Percentiles rank a stretch among this genome's conserved stretches.
Conservation (phyloP, 257 asterid species). For the Sherardia arvensis region DNA sequence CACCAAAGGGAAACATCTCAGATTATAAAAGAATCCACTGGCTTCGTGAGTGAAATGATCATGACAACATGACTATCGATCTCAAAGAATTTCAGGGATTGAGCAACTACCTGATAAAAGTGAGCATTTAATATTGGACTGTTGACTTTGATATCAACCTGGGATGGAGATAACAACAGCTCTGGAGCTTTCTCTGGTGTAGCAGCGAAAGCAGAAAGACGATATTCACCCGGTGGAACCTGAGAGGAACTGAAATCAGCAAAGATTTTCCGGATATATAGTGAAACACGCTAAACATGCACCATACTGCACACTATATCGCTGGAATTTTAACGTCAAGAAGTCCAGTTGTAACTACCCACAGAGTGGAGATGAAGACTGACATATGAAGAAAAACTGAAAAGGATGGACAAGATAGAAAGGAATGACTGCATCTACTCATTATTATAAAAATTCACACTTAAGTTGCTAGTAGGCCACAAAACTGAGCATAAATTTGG, state of each 20-base stretch:
- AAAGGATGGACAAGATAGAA: not conserved
- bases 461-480: not conserved
- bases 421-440: not conserved
- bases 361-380: not conserved
- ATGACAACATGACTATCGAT: not conserved
- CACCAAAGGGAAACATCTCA: not conserved
- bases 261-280: constrained; percentile 7
- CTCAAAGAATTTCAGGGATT: not conserved
- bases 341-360: not conserved
- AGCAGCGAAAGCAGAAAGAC: constrained; percentile 83
- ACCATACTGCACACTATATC: not conserved
- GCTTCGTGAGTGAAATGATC: not conserved
- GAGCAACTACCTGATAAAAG: constrained; percentile 64
- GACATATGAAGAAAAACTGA: not conserved
- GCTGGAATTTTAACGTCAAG: not conserved
- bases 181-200: constrained; percentile 70
- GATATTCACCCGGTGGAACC: constrained; percentile 94
- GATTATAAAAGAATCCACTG: not conserved
- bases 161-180: constrained; percentile 69
- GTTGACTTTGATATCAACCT: constrained; percentile 52
- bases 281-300: not conserved
- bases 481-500: not conserved
- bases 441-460: not conserved
- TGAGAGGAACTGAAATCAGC: constrained; percentile 27
- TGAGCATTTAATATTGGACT: constrained; percentile 53